Evolutionary conservation across 768 basidiomycete species (phyloP).

Genomic region (Boletus bicolor): DNA sequence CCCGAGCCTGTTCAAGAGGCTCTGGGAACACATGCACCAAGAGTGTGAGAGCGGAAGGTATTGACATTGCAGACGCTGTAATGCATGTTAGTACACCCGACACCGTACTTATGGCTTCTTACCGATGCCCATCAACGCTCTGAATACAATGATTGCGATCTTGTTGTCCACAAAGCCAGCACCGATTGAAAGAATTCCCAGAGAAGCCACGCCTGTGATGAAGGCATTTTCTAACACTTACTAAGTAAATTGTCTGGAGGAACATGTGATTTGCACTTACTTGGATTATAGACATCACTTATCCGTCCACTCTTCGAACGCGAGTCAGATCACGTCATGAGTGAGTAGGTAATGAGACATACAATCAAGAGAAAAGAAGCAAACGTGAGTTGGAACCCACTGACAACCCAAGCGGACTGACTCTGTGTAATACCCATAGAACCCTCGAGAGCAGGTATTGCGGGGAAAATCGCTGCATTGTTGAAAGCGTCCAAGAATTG

Average conservation of each 20-base stretch:
- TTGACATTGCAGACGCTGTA: conserved; percentile 46
- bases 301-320: conserved; percentile 24
- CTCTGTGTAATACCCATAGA: conserved; percentile 8
- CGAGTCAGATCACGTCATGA: conserved; percentile 6
- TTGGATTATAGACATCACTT: conserved; percentile 28
- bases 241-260: conserved; percentile 27
- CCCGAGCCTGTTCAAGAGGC: conserved; percentile 43
- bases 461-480: conserved; percentile 40
- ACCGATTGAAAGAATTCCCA: conserved; percentile 44
- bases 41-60: conserved; percentile 50
- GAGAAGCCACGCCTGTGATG: conserved; percentile 35
- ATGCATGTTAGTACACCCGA: not conserved
- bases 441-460: conserved; percentile 35
- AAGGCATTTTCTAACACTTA: conserved; percentile 42
- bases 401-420: conserved; percentile 35
- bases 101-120: not conserved
- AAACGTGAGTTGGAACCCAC: conserved; percentile 47
- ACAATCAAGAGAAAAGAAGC: conserved; percentile 36
- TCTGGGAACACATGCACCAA: conserved; percentile 51
- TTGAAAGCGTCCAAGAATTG: conserved; percentile 45
- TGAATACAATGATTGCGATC: conserved; percentile 46
- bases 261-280: conserved; percentile 24
- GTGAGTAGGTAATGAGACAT: conserved; percentile 1
- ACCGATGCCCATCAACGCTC: conserved; percentile 52
- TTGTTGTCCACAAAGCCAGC: conserved; percentile 47